Percentiles rank a stretch among this genome's conserved stretches.
These are phyloP conservation scores for Mucor plumbeus DNA, from an alignment of 371 early-diverging fungal genomes.

Conservation along the genomic window DNA sequence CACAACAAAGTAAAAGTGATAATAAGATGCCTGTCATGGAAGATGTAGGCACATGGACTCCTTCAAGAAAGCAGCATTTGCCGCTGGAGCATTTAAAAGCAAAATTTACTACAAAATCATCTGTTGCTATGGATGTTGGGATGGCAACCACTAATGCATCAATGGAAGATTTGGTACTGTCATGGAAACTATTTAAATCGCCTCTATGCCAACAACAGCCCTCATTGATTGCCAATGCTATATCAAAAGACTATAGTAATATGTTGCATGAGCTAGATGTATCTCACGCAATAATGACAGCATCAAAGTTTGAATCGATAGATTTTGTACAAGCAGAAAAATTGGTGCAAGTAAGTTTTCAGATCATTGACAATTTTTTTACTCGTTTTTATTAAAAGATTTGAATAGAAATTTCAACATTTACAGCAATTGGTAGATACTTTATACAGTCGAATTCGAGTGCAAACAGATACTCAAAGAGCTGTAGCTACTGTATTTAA, in stretches of 20 bases:
- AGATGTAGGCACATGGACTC: constrained; percentile 1
- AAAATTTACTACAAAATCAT: constrained; percentile 4
- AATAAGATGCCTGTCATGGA: background rate
- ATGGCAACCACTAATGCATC: background rate
- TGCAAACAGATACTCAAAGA: constrained; percentile 19
- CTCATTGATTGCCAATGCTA: background rate
- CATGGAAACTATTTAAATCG: constrained; percentile 19
- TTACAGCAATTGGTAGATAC: constrained; percentile 5
- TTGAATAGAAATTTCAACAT: constrained; percentile 9
- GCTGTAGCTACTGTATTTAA: constrained; percentile 16
- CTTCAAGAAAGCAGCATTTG: background rate
- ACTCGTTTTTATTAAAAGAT: background rate
- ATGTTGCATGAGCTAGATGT: constrained; percentile 17
- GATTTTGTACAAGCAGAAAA: constrained; percentile 16
- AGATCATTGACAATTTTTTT: background rate
- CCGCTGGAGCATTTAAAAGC: background rate
- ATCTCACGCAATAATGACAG: constrained; percentile 8
- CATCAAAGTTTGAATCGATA: constrained; percentile 10
- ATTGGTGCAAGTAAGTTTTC: constrained; percentile 4
- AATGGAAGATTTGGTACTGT: background rate
- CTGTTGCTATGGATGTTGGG: background rate
- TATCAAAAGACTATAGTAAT: constrained; percentile 3
- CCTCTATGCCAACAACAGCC: background rate
- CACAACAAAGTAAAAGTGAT: background rate
- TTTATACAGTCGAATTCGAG: constrained; percentile 17